Conservation (phyloP, 768 basidiomycete species). For the Suillus subalutaceus region DNA sequence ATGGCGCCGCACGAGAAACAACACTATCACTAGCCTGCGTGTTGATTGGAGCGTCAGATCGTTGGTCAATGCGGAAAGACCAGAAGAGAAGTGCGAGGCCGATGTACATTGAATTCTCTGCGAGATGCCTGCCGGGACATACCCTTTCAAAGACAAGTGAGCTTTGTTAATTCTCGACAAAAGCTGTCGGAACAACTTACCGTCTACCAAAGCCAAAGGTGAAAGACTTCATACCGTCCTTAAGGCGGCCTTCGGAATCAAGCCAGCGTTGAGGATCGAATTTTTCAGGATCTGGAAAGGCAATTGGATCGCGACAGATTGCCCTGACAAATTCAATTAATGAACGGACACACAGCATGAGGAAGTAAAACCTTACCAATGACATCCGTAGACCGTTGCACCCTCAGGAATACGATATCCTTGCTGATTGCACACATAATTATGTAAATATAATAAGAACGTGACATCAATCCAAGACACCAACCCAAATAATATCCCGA, state of each 20-base stretch:
- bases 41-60: conserved; percentile 56
- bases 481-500: conserved; percentile 54
- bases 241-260: conserved; percentile 38
- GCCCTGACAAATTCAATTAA: conserved; percentile 32
- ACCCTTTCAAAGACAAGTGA: conserved; percentile 37
- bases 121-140: conserved; percentile 60
- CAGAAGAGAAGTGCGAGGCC: conserved; percentile 63
- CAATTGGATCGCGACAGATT: conserved; percentile 51
- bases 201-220: conserved; percentile 52
- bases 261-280: conserved; percentile 60
- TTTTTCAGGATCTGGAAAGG: conserved; percentile 55
- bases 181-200: conserved; percentile 8
- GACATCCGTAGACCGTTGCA: conserved; percentile 22
- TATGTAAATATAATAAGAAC: background rate
- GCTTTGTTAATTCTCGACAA: background rate
- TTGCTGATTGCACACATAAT: conserved; percentile 18
- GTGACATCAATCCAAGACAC: background rate
- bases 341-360: background rate
- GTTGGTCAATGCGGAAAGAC: conserved; percentile 57
- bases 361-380: conserved; percentile 15
- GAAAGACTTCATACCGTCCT: conserved; percentile 48
- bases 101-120: conserved; percentile 53
- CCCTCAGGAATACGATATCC: conserved; percentile 28
- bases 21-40: conserved; percentile 54
- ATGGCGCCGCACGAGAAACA: conserved; percentile 59